Evolutionary conservation across 2,329 filamentous ascomycete genomes (phyloP), one percentile per base, ranked within the genome.

Genomic region (Cordyceps sp.): DNA sequence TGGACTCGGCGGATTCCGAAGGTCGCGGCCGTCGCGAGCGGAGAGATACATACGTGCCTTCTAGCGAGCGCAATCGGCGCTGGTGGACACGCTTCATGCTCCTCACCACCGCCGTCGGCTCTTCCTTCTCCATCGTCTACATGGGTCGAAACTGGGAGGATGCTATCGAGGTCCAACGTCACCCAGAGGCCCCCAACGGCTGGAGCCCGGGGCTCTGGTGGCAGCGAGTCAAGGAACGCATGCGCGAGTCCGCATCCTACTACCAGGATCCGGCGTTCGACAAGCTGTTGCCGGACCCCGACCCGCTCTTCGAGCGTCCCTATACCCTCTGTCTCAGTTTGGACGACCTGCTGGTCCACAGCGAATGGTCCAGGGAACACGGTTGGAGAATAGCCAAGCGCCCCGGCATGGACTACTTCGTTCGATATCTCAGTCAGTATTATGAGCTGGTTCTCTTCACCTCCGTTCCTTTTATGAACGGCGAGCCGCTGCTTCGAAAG

Each of bases 361-460:
- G 82, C 49, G 84, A 93, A 52, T 98, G 90, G 90, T 73, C 75
- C 17, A 73, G 88, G 35, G 83, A 96, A 52, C 80, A 94, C 49
- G 90, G 90, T 36, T 98, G 90, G 85, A 75, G 88, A 43, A 69
- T 92, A 38, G 90, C 90, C 19, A 98, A 98, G 63, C 73, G 90
- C 31, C 90, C 90, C 23, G 90, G 90, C 29, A 72, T 92, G 38
- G 90, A 98, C 59, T 98, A 98, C 62, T 98, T 98, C 62, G 62
- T 98, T 40, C 82, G 83, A 49, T 98, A 98, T 55, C 69, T 98
- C 30, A 88, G 82, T 57, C 86, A 94, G 55, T 96, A 98, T 66
- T 98, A 94, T 52, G 90, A 98, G 56, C 66, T 98, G 33, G 90
- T 96, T 32, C 73, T 98, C 41, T 98, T 96, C 61, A 98, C 90